A percentile compares a stretch with the other conserved stretches of the same genome.
Evolutionary conservation across 164 flowering plant species (phyloP).

Genomic region (Umbellularia californica): DNA sequence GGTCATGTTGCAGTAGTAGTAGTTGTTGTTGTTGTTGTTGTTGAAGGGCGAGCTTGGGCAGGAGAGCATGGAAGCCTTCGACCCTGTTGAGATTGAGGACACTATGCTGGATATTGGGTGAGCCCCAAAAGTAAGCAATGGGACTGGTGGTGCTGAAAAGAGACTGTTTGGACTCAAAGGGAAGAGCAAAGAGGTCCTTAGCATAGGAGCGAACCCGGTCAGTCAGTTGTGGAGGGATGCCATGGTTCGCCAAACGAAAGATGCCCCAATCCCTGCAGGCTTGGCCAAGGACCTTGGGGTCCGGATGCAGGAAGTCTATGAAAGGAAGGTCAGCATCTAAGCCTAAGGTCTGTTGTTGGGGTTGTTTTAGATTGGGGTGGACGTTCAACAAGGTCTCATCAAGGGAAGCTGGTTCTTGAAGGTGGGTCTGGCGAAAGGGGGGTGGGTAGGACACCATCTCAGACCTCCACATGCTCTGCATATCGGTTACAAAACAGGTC

Average conservation of each 20-base stretch:
- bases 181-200: slow-evolving; percentile 29
- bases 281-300: slow-evolving; percentile 20
- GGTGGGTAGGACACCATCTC: slow-evolving; percentile 16
- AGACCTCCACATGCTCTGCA: neutral
- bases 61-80: slow-evolving; percentile 46
- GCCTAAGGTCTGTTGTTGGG: neutral
- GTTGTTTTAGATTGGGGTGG: neutral
- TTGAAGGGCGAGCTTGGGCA: slow-evolving; percentile 19
- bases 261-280: slow-evolving; percentile 65
- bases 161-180: slow-evolving; percentile 51
- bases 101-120: slow-evolving; percentile 31
- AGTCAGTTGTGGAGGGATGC: slow-evolving; percentile 42
- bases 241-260: slow-evolving; percentile 64
- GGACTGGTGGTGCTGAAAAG: slow-evolving; percentile 17
- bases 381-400: neutral
- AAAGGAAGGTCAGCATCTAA: slow-evolving; percentile 24
- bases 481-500: neutral
- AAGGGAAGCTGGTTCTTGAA: neutral
- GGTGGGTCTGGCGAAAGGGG: slow-evolving; percentile 10
- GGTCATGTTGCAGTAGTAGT: neutral
- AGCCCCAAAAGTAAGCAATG: slow-evolving; percentile 61
- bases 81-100: slow-evolving; percentile 35
- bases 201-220: slow-evolving; percentile 31
- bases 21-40: too few species aligned
- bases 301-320: slow-evolving; percentile 35